These are phyloP conservation scores for Casuarina glauca DNA, from an alignment of 306 rosid genomes.

Conservation along the genomic window DNA sequence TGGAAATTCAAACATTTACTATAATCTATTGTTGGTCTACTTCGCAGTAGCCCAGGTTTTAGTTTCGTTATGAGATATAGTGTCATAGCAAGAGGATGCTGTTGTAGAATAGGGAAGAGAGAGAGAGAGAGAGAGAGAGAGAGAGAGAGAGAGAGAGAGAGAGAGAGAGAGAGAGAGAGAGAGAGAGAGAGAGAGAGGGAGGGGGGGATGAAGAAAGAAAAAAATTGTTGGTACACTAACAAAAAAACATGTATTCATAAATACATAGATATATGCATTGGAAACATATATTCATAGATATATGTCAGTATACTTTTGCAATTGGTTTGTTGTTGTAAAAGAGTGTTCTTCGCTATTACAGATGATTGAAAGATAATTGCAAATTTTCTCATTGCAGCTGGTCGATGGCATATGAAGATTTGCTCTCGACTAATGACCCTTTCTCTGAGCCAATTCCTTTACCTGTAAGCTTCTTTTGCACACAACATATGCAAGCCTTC, in stretches of 20 bases:
- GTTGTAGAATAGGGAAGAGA: background rate
- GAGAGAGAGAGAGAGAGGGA: too few relatives aligned
- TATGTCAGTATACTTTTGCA: background rate
- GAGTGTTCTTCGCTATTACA: background rate
- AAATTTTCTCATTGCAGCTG: slow-evolving; percentile 63
- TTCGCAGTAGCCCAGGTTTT: slow-evolving; percentile 5
- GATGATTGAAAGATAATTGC: slow-evolving; percentile 11
- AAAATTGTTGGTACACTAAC: background rate
- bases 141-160: too few relatives aligned
- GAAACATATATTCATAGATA: background rate
- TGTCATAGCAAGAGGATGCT: background rate
- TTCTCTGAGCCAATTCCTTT: slow-evolving; percentile 83
- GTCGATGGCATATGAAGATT: slow-evolving; percentile 89
- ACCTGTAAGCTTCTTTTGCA: slow-evolving; percentile 56
- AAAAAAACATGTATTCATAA: background rate
- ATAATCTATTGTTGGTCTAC: slow-evolving; percentile 3
- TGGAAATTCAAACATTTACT: background rate
- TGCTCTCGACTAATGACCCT: slow-evolving; percentile 67
- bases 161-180: too few relatives aligned
- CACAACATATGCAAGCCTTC: slow-evolving; percentile 4
- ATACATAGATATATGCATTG: background rate
- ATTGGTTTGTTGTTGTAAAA: slow-evolving; percentile 3
- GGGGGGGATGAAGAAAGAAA: background rate
- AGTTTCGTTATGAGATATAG: background rate
- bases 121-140: background rate